Percentiles rank a stretch among this genome's conserved stretches.
These are phyloP conservation scores for Asterophora parasitica DNA, from an alignment of 768 basidiomycete genomes.

Conservation along the genomic window DNA sequence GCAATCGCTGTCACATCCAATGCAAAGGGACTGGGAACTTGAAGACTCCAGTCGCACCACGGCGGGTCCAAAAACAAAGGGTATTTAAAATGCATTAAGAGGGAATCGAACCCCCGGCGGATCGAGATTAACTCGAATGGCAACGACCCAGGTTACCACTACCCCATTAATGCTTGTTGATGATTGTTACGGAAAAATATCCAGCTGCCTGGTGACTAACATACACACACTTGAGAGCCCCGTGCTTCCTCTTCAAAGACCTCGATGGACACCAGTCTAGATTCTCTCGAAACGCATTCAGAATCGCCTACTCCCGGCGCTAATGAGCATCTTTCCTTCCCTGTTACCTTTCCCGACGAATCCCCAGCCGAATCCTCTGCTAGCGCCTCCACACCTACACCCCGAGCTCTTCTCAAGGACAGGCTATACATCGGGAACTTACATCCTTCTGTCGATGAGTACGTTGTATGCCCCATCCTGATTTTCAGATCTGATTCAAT, in stretches of 20 bases:
- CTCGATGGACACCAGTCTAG: neutral
- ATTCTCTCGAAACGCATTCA: neutral
- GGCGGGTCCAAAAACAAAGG: no score
- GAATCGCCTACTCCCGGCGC: neutral
- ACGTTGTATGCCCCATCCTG: conserved; percentile 15
- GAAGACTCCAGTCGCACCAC: no score
- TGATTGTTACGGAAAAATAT: no score
- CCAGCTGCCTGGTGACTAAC: no score
- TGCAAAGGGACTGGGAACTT: no score
- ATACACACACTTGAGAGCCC: no score
- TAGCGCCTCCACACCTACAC: conserved; percentile 11
- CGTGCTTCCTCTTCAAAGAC: no score
- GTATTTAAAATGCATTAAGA: conserved; percentile 53
- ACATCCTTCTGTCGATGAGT: conserved; percentile 86
- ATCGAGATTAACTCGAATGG: no score
- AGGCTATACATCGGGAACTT: conserved; percentile 90
- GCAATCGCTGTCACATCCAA: neutral
- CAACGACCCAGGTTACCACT: no score
- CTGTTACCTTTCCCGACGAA: conserved; percentile 15
- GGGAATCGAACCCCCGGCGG: no score
- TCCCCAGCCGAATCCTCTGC: conserved; percentile 15
- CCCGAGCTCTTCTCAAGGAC: conserved; percentile 51
- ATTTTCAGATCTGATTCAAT: neutral
- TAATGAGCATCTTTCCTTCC: conserved; percentile 21
- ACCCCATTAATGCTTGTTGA: conserved; percentile 13